Percentiles rank a stretch among this genome's conserved stretches.
These are phyloP conservation scores for Lactuca sativa DNA, from an alignment of 129 eudicot genomes.

Conservation along the genomic window DNA sequence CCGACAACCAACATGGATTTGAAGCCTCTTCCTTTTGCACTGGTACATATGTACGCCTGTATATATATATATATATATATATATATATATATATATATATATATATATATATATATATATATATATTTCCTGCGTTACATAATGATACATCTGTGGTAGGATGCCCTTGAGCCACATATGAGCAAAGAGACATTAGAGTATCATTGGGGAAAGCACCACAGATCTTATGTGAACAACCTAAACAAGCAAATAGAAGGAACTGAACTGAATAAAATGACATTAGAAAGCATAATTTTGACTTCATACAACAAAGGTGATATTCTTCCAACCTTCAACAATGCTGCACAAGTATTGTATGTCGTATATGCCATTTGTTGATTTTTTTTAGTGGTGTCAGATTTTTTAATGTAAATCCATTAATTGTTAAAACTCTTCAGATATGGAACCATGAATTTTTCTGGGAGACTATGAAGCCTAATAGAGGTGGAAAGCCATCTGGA, in stretches of 20 bases:
- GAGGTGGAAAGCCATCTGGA: constrained; percentile 91
- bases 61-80: neutral
- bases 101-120: no score
- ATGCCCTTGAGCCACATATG: constrained; percentile 97
- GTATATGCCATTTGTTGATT: no score
- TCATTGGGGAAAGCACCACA: constrained; percentile 98
- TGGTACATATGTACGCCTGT: constrained; percentile 38
- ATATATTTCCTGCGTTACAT: neutral
- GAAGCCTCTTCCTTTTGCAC: constrained; percentile 66
- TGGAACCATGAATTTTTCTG: constrained; percentile 99
- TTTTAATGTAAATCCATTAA: no score
- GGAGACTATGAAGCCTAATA: constrained; percentile 98
- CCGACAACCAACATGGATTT: constrained; percentile 69
- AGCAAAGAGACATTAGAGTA: constrained; percentile 77
- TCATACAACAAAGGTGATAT: constrained; percentile 82
- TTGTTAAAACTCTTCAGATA: no score
- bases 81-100: neutral
- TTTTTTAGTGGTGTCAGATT: no score
- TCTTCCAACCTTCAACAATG: constrained; percentile 84
- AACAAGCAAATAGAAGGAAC: constrained; percentile 94
- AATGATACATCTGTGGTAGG: constrained; percentile 35
- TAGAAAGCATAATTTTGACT: constrained; percentile 61
- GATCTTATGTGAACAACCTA: constrained; percentile 77
- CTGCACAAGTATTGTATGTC: constrained; percentile 58
- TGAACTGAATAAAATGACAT: constrained; percentile 60